A percentile compares a stretch with the other conserved stretches of the same genome.
These are phyloP conservation scores for Termitomyces heimii DNA, from an alignment of 768 basidiomycete species.

Conservation along the genomic window DNA sequence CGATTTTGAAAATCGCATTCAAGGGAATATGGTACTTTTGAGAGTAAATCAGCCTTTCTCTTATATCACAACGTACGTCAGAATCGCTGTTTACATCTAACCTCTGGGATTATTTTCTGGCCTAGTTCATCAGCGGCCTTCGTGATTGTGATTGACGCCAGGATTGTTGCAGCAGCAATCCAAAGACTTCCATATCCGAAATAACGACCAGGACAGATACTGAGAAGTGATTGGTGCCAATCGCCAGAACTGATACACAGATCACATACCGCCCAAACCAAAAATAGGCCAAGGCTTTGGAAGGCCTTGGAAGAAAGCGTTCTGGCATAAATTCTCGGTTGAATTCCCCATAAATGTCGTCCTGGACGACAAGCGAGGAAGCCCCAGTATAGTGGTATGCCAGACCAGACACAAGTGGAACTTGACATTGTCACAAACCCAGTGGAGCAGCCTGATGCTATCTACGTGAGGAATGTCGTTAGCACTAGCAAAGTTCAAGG, in stretches of 20 bases:
- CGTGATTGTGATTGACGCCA: slow-evolving; percentile 22
- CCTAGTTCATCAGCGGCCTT: slow-evolving; percentile 22
- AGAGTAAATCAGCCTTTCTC: not conserved
- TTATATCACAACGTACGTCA: not conserved
- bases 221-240: not conserved
- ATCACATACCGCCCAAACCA: slow-evolving; percentile 25
- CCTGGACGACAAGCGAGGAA: slow-evolving; percentile 14
- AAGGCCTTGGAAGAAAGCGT: slow-evolving; percentile 21
- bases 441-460: slow-evolving; percentile 13
- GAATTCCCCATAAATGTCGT: slow-evolving; percentile 19
- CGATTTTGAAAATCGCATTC: not conserved
- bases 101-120: slow-evolving; percentile 14
- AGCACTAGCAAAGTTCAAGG: not conserved
- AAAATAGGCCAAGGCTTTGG: slow-evolving; percentile 23
- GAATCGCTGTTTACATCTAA: not conserved
- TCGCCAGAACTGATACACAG: not conserved
- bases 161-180: slow-evolving; percentile 19
- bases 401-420: not conserved
- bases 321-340: slow-evolving; percentile 22
- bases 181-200: slow-evolving; percentile 18
- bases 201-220: slow-evolving; percentile 21
- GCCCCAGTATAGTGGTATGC: not conserved
- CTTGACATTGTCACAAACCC: not conserved
- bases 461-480: not conserved
- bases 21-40: not conserved